phyloP scores from a whole-genome alignment of 176 grass and related monocot species.

The Aegilops umbellulata region DNA sequence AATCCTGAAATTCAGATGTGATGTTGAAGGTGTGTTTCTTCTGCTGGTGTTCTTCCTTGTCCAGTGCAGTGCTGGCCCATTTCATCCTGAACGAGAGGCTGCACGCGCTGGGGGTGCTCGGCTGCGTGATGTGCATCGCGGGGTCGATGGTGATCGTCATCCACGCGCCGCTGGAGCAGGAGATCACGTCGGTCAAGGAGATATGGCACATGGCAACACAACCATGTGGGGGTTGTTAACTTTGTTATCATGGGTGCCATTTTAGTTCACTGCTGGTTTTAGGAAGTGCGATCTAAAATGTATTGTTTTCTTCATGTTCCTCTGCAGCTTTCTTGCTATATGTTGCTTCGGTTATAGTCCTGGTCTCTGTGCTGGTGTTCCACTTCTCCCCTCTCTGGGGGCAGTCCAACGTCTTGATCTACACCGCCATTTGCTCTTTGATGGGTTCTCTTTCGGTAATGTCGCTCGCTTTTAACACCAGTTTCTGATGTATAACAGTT shows the following conservation, averaged over 20 bases:
- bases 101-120: slow-evolving; percentile 77
- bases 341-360: slow-evolving; percentile 75
- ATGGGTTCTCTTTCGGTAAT: slow-evolving; percentile 99
- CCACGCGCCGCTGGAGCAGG: slow-evolving; percentile 84
- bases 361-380: slow-evolving; percentile 88
- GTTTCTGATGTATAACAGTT: not conserved
- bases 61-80: slow-evolving; percentile 92
- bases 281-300: not conserved
- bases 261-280: not conserved
- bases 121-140: slow-evolving; percentile 86
- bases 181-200: slow-evolving; percentile 81
- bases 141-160: slow-evolving; percentile 91
- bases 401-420: slow-evolving; percentile 89
- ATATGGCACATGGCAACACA: slow-evolving; percentile 98
- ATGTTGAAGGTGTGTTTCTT: not conserved
- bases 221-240: slow-evolving; percentile 35
- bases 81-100: slow-evolving; percentile 90
- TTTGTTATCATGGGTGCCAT: not conserved
- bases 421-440: slow-evolving; percentile 93
- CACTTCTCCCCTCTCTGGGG: slow-evolving; percentile 88
- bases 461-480: slow-evolving; percentile 10
- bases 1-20: not conserved
- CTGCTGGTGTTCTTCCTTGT: slow-evolving; percentile 19
- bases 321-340: slow-evolving; percentile 92
- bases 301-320: not conserved